phyloP scores from a whole-genome alignment of 2,329 filamentous ascomycete genomes.

The Macrophomina tecta region DNA sequence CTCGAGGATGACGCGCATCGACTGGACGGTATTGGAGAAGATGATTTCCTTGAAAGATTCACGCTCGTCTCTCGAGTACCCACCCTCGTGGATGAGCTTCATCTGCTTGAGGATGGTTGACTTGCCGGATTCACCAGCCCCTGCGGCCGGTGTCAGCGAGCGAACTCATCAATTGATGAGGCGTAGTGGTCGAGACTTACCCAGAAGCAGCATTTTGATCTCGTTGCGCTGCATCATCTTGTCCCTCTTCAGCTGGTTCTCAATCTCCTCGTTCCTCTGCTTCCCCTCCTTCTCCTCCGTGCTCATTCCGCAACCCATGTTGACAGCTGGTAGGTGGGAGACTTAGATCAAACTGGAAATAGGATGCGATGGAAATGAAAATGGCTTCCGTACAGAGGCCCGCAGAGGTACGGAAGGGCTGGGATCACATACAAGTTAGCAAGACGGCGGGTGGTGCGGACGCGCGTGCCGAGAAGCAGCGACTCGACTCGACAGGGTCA shows the following conservation, averaged over 20 bases:
- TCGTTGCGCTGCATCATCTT: slow-evolving; percentile 99
- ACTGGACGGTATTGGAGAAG: slow-evolving; percentile 74
- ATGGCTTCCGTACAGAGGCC: slow-evolving; percentile 26
- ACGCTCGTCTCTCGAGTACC: slow-evolving; percentile 89
- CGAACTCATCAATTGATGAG: slow-evolving; percentile 29
- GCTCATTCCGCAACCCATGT: slow-evolving; percentile 99
- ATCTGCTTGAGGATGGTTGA: slow-evolving; percentile 95
- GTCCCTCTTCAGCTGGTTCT: slow-evolving; percentile 98
- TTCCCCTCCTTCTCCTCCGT: slow-evolving; percentile 99
- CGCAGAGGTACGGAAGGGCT: slow-evolving; percentile 28
- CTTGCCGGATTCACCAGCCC: slow-evolving; percentile 97
- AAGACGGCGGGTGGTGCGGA: slow-evolving; percentile 19
- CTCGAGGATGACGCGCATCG: slow-evolving; percentile 73
- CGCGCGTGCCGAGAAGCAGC: slow-evolving; percentile 12
- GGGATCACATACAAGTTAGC: slow-evolving; percentile 15
- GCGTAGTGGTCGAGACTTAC: slow-evolving; percentile 62
- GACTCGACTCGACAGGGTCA: slow-evolving; percentile 24
- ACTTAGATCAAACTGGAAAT: slow-evolving; percentile 9
- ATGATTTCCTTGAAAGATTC: slow-evolving; percentile 76
- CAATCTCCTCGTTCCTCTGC: slow-evolving; percentile 99
- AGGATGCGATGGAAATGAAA: slow-evolving; percentile 15
- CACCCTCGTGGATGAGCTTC: slow-evolving; percentile 99
- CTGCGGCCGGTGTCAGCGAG: slow-evolving; percentile 52
- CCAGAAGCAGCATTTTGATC: slow-evolving; percentile 99
- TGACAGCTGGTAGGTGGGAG: slow-evolving; percentile 51